Conservation (phyloP, 345 rosid species). For the Fremontodendron californicum region DNA sequence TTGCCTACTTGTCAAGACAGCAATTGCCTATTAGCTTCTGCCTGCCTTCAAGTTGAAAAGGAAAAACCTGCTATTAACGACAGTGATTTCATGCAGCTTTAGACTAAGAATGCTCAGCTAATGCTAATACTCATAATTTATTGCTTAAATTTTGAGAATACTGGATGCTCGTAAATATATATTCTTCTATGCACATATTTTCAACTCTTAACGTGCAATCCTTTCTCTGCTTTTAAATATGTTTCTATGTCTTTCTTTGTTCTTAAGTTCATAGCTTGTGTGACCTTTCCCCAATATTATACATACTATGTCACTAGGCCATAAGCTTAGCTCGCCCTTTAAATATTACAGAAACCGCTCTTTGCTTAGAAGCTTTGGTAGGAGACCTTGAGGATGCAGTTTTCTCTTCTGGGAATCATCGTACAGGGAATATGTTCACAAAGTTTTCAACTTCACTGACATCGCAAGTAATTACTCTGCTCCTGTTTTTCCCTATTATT, state of each 20-base stretch:
- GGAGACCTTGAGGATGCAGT: conserved; percentile 86
- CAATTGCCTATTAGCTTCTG: background rate
- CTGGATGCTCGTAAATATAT: background rate
- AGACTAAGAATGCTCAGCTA: background rate
- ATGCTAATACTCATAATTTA: background rate
- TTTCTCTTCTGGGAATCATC: conserved; percentile 32
- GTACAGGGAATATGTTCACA: conserved; percentile 33
- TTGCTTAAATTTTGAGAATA: background rate
- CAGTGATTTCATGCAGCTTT: background rate
- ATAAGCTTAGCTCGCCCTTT: conserved; percentile 7
- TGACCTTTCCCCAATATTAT: conserved; percentile 4
- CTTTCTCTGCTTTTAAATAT: background rate
- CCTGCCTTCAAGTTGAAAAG: background rate
- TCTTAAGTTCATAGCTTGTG: background rate
- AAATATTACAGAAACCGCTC: conserved; percentile 46
- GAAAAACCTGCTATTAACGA: background rate
- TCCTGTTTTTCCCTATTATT: conserved; percentile 10
- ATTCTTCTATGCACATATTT: background rate
- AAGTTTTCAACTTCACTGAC: conserved; percentile 29
- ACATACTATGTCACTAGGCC: background rate
- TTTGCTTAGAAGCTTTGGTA: conserved; percentile 65
- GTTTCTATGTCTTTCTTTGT: background rate
- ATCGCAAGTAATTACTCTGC: conserved; percentile 23
- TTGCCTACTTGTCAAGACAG: background rate
- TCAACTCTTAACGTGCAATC: background rate